Evolutionary conservation across 257 asterid genomes (phyloP).

Genomic region (Linderniella brevidens): DNA sequence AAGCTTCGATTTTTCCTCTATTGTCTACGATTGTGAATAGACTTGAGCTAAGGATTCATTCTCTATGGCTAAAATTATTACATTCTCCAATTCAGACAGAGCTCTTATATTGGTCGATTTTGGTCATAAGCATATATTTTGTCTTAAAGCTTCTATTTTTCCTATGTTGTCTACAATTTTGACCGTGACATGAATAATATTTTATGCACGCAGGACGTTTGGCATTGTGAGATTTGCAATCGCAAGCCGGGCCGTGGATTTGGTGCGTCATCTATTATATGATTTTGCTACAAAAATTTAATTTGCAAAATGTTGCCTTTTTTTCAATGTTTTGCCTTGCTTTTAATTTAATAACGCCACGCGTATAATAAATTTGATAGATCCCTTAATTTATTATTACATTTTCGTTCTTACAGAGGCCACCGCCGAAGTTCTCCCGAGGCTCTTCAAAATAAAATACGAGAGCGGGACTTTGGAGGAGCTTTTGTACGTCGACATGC

Average conservation of each 20-base stretch:
- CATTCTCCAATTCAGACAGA: too few relatives aligned
- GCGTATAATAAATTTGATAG: neutral
- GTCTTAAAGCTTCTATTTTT: neutral
- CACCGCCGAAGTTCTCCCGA: conserved; percentile 85
- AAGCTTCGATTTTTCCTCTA: neutral
- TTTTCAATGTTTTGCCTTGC: too few relatives aligned
- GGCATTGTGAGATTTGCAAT: conserved; percentile 98
- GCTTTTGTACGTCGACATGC: conserved; percentile 94
- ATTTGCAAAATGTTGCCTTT: too few relatives aligned
- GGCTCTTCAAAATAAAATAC: conserved; percentile 87
- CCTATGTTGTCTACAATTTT: neutral
- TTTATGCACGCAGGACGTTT: conserved; percentile 56
- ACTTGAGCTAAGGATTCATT: too few relatives aligned
- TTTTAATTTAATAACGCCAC: too few relatives aligned
- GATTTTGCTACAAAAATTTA: too few relatives aligned
- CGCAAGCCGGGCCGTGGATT: conserved; percentile 98
- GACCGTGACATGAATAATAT: neutral
- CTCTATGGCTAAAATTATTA: too few relatives aligned
- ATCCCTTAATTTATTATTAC: neutral
- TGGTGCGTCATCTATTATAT: conserved; percentile 27
- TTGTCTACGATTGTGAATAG: neutral
- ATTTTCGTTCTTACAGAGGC: conserved; percentile 53
- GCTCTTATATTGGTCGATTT: too few relatives aligned
- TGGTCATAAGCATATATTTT: too few relatives aligned
- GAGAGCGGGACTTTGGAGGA: conserved; percentile 97